Base-by-base conservation (phyloP, 805 yeast genomes). In the Metschnikowia anglica region DNA sequence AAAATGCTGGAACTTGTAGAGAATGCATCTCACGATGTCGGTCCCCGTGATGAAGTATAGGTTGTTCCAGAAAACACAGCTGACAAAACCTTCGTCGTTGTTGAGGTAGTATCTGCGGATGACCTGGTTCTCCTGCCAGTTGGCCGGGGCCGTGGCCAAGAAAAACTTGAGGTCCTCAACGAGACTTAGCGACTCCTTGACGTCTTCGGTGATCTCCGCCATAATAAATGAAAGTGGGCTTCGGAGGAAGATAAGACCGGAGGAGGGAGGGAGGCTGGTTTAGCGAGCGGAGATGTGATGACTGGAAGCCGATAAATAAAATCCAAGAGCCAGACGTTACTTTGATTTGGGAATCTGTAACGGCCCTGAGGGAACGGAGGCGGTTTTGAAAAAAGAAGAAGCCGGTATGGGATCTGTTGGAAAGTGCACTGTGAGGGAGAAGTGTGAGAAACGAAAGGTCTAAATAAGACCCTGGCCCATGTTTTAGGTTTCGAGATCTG, bases 31-130 rank as follows among this genome's bases (percentile, higher is more conserved):
- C 35, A 93, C 96, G 45, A 91, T 90, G 69, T 93, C 98, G 0
- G 98, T 91, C 2, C 98, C 98, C 0, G 98, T 91, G 37, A 91
- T 78, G 65, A 85, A 90, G 61, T 85, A 91, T 11, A 90, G 69
- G 57, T 85, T 85, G 56, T 88, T 86, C 97, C 98, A 91, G 53
- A 76, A 83, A 1, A 93, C 88, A 65, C 99, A 91, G 24, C 87
- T 79, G n/a, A 88, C 88, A 52, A 91, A 88, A 2, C 91, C 93
- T 61, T 90, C 97, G 46, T 87, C 95, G 49, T 84, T 85, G 54
- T 88, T 89, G 37, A 91, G 66, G 59, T 83, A 85, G 62, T 88
- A 91, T 41, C 96, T 72, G 58, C 96, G 74, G 37, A 93, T 86
- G 34, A 88, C 83, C 61, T 91, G 97, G 53, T 84, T 82, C 46